Evolutionary conservation across 2,329 filamentous ascomycete genomes (phyloP).

Genomic region (Pezicula rhizophila): DNA sequence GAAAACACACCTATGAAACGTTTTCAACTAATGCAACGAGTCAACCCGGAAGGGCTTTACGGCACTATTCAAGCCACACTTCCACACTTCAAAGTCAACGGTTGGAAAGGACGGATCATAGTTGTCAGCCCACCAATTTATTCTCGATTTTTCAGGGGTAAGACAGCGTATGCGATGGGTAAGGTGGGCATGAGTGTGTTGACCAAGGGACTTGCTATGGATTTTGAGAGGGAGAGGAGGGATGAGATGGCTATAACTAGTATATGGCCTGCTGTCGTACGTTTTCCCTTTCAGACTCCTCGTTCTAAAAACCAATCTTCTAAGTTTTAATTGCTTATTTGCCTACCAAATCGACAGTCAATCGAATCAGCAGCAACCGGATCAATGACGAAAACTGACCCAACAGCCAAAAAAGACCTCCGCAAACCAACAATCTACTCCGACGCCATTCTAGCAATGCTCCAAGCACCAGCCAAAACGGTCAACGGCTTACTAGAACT

Average conservation of each 20-base stretch:
- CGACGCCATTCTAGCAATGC: conserved; percentile 69
- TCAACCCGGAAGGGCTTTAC: conserved; percentile 74
- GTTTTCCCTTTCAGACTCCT: conserved; percentile 22
- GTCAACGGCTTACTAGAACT: conserved; percentile 70
- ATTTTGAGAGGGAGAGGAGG: conserved; percentile 57
- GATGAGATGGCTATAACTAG: conserved; percentile 70
- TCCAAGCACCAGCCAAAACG: conserved; percentile 48
- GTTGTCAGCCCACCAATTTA: conserved; percentile 84
- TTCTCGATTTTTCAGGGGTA: conserved; percentile 76
- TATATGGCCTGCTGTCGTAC: conserved; percentile 73
- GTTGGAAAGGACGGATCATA: conserved; percentile 58
- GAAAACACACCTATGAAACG: conserved; percentile 66
- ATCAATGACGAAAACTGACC: conserved; percentile 38
- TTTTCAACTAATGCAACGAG: conserved; percentile 72
- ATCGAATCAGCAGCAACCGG: conserved; percentile 73
- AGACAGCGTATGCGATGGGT: conserved; percentile 75
- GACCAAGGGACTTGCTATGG: conserved; percentile 77
- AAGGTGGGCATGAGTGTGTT: conserved; percentile 80
- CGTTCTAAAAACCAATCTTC: neutral
- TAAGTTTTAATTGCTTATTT: neutral
- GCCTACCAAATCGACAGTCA: conserved; percentile 31
- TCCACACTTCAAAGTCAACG: conserved; percentile 53
- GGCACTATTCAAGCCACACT: conserved; percentile 61
- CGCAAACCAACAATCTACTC: conserved; percentile 70
- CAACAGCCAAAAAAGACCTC: conserved; percentile 49